Percentiles rank a stretch among this genome's conserved stretches.
phyloP scores from a whole-genome alignment of 345 rosid genomes.

The Balakata baccata region DNA sequence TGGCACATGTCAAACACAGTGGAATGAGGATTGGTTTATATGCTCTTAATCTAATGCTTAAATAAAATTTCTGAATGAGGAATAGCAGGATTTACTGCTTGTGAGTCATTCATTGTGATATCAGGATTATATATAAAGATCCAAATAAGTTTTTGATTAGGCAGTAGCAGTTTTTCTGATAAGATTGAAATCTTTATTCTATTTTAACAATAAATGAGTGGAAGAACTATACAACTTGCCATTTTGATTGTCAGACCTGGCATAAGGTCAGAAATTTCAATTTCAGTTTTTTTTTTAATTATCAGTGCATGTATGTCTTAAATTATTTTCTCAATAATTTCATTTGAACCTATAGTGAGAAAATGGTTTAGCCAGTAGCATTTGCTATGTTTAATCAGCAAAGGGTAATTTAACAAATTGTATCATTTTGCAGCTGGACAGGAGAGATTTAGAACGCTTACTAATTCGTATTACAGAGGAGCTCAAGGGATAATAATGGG shows the following conservation, averaged over 20 bases:
- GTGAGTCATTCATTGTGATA: neutral
- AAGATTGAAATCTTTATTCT: neutral
- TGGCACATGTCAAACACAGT: neutral
- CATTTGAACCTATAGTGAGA: neutral
- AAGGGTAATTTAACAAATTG: neutral
- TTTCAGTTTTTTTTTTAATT: neutral
- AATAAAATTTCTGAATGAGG: neutral
- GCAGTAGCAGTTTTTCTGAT: neutral
- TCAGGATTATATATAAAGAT: neutral
- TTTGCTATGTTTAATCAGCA: neutral
- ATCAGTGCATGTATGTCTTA: neutral
- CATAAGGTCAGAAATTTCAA: neutral
- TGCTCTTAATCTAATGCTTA: neutral
- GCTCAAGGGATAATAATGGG: constrained; percentile 97
- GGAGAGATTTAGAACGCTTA: constrained; percentile 91
- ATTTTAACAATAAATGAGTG: neutral
- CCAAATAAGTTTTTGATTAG: neutral
- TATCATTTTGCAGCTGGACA: constrained; percentile 75
- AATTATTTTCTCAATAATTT: neutral
- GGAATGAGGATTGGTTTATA: neutral
- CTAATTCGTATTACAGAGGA: constrained; percentile 94
- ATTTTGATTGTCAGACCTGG: neutral
- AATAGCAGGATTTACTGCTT: neutral
- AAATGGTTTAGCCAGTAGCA: neutral
- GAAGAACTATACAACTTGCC: neutral